A percentile compares a stretch with the other conserved stretches of the same genome.
Conservation (phyloP, 805 yeast species). For the Wickerhamiella lipophila region DNA sequence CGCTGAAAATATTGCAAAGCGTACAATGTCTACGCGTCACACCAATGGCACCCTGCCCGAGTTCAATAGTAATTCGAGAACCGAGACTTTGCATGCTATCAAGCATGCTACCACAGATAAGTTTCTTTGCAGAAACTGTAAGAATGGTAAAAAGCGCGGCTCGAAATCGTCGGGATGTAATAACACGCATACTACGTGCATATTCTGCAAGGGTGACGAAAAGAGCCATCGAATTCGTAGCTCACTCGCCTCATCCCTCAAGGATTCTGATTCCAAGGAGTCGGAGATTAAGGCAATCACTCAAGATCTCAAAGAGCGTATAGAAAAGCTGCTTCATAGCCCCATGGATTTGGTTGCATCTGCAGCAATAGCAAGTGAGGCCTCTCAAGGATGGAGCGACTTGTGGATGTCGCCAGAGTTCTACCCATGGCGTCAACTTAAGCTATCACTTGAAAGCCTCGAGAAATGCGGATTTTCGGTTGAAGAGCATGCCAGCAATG, state of each 20-base stretch:
- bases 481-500: not conserved
- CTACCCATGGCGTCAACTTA: slow-evolving; percentile 15
- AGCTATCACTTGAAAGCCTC: slow-evolving; percentile 9
- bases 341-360: slow-evolving; percentile 6
- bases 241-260: not conserved
- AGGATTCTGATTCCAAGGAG: not conserved
- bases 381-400: slow-evolving; percentile 17
- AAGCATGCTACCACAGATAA: slow-evolving; percentile 4
- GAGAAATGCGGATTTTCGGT: slow-evolving; percentile 2
- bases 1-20: slow-evolving; percentile 3
- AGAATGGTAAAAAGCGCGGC: not conserved
- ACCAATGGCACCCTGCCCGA: not conserved
- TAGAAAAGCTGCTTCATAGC: not conserved
- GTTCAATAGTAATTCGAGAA: not conserved
- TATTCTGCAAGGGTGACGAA: not conserved
- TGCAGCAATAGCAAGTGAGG: not conserved
- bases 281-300: not conserved
- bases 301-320: not conserved
- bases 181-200: not conserved
- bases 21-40: not conserved
- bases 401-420: slow-evolving; percentile 17
- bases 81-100: not conserved
- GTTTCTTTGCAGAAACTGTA: slow-evolving; percentile 4
- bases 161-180: not conserved
- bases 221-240: not conserved